These are phyloP conservation scores for Stevia rebaudiana DNA, from an alignment of 140 eudicot species.

Conservation along the genomic window DNA sequence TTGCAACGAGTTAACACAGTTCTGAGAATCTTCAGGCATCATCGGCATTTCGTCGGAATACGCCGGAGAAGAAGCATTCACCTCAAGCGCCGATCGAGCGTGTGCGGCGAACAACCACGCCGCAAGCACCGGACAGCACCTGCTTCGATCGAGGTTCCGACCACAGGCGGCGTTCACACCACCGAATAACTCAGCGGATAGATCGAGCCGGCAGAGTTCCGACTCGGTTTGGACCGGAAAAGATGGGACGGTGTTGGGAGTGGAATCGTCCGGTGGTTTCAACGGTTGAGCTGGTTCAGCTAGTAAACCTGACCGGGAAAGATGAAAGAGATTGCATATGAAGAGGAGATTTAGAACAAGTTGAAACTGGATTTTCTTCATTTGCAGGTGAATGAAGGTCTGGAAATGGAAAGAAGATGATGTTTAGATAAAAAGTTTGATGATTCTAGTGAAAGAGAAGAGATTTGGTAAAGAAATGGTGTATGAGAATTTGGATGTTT, in stretches of 20 bases:
- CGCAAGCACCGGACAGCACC: slow-evolving; percentile 94
- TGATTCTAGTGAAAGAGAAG: slow-evolving; percentile 15
- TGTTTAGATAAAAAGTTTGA: slow-evolving; percentile 9
- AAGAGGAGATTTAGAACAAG: background rate
- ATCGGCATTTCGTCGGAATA: slow-evolving; percentile 63
- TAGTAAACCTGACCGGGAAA: slow-evolving; percentile 33
- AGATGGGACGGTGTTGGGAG: slow-evolving; percentile 80
- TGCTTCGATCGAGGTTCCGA: slow-evolving; percentile 70
- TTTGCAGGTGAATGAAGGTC: background rate
- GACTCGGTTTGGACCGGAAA: slow-evolving; percentile 72
- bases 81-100: slow-evolving; percentile 82
- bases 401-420: background rate
- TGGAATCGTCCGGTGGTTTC: slow-evolving; percentile 46
- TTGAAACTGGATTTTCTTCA: background rate
- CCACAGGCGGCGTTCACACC: slow-evolving; percentile 93
- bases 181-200: slow-evolving; percentile 91
- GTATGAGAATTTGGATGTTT: slow-evolving; percentile 46
- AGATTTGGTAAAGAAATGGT: slow-evolving; percentile 26
- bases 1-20: slow-evolving; percentile 79
- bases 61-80: slow-evolving; percentile 43
- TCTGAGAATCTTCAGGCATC: slow-evolving; percentile 99
- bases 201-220: slow-evolving; percentile 63
- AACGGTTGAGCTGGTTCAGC: slow-evolving; percentile 72
- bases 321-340: slow-evolving; percentile 6
- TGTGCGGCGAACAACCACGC: slow-evolving; percentile 97